Conservation (phyloP, 2,329 filamentous ascomycete species). For the Arthrobotrys conoides region DNA sequence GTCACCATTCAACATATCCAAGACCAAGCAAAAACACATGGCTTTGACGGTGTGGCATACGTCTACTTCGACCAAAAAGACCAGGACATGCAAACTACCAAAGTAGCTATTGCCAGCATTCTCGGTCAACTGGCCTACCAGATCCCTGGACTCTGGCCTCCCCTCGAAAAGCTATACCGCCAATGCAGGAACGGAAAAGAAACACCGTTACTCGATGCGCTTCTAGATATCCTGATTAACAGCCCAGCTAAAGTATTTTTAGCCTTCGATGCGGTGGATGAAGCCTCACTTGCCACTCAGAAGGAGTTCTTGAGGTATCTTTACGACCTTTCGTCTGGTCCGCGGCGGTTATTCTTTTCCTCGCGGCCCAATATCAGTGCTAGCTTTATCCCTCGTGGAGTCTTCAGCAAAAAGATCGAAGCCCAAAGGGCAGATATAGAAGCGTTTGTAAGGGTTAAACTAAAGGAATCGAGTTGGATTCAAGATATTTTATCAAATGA, state of each 20-base stretch:
- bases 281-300: not conserved
- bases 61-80: conserved; percentile 2
- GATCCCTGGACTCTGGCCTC: not conserved
- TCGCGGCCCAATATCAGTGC: not conserved
- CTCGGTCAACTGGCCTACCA: not conserved
- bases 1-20: conserved; percentile 9
- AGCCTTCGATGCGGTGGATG: not conserved
- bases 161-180: not conserved
- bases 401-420: conserved; percentile 2
- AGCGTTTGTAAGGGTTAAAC: not conserved
- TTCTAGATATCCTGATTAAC: not conserved
- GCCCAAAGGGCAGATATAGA: not conserved
- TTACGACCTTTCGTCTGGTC: not conserved
- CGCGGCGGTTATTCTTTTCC: not conserved
- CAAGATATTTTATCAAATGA: conserved; percentile 9
- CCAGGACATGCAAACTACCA: not conserved
- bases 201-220: not conserved
- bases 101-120: not conserved
- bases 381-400: conserved; percentile 1
- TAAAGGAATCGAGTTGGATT: not conserved
- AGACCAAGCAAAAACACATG: not conserved
- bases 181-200: conserved; percentile 8
- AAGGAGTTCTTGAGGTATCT: not conserved
- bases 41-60: not conserved
- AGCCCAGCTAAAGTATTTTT: not conserved